Evolutionary conservation across 257 asterid genomes (phyloP).

Genomic region (Nicotiana undulata): DNA sequence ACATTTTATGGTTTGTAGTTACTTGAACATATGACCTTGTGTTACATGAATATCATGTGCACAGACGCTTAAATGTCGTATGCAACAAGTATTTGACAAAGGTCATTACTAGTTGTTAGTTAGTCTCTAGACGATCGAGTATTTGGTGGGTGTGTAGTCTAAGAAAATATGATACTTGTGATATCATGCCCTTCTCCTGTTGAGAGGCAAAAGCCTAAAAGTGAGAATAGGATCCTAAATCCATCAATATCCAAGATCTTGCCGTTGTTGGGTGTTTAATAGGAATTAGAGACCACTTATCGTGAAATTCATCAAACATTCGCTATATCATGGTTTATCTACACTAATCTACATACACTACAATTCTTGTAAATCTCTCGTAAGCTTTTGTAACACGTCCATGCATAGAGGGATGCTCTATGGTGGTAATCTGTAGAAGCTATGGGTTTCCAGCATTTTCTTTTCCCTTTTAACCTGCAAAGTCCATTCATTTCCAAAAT

Average conservation of each 20-base stretch:
- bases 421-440: neutral
- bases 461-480: neutral
- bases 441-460: neutral
- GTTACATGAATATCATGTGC: neutral
- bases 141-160: neutral
- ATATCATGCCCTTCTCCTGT: neutral
- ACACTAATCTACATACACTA: no score
- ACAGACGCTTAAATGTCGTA: neutral
- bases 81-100: neutral
- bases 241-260: neutral
- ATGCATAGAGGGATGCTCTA: neutral
- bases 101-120: neutral
- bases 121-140: neutral
- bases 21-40: neutral
- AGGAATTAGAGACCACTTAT: neutral
- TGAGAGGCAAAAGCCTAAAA: neutral
- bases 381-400: neutral
- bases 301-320: neutral
- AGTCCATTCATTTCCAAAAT: neutral
- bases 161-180: neutral
- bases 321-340: neutral
- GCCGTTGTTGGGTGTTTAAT: neutral
- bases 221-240: neutral
- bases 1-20: neutral
- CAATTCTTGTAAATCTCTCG: neutral